These are phyloP conservation scores for Atkinsonella hypoxylon DNA, from an alignment of 2,329 filamentous ascomycete genomes.

Conservation along the genomic window DNA sequence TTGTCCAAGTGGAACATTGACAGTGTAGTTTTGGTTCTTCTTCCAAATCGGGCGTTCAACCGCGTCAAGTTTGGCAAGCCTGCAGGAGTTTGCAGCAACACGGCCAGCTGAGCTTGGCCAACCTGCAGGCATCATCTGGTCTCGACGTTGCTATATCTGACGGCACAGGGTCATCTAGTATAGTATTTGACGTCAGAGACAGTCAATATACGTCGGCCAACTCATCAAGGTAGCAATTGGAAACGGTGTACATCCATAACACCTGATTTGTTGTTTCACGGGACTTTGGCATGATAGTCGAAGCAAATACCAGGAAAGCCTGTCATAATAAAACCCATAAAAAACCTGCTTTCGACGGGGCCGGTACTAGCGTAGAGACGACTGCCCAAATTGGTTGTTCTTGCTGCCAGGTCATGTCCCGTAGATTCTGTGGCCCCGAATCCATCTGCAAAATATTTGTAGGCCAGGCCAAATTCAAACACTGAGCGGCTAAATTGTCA, in stretches of 20 bases:
- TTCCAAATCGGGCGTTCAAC: neutral
- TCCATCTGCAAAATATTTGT: too few species aligned
- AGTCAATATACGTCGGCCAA: neutral
- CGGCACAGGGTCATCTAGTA: neutral
- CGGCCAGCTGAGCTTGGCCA: constrained; percentile 28
- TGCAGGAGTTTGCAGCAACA: constrained; percentile 4
- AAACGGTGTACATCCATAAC: neutral
- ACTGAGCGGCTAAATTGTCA: neutral
- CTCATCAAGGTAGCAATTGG: neutral
- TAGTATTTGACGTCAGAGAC: neutral
- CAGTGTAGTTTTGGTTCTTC: neutral
- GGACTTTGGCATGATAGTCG: too few species aligned
- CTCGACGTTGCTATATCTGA: neutral
- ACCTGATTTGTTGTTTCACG: too few species aligned
- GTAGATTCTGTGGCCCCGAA: neutral
- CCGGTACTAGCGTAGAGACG: too few species aligned
- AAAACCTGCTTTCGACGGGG: too few species aligned
- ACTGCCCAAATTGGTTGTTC: neutral
- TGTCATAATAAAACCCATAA: too few species aligned
- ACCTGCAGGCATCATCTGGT: neutral
- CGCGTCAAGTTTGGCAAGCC: neutral
- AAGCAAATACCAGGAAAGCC: too few species aligned
- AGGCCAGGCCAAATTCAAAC: too few species aligned
- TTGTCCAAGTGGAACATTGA: neutral
- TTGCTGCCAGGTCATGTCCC: neutral